These are phyloP conservation scores for Trapa incisa DNA, from an alignment of 345 rosid genomes.

Conservation along the genomic window DNA sequence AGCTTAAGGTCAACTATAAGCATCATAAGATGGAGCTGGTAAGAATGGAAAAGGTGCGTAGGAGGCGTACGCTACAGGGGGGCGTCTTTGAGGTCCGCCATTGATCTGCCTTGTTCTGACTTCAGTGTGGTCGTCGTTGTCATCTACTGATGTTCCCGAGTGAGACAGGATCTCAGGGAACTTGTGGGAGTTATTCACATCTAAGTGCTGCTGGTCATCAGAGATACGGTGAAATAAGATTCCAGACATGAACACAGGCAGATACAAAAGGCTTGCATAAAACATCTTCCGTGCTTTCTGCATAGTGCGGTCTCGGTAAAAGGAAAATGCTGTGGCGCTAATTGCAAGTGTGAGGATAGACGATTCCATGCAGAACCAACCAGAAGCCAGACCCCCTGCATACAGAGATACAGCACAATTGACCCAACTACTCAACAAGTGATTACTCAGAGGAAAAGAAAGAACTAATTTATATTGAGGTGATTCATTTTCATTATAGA, in stretches of 20 bases:
- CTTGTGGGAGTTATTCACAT: conserved; percentile 10
- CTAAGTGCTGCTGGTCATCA: conserved; percentile 24
- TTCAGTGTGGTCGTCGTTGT: conserved; percentile 7
- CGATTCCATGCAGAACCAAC: conserved; percentile 80
- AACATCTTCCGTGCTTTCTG: conserved; percentile 73
- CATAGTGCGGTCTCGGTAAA: conserved; percentile 50
- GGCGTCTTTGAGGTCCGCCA: conserved; percentile 14
- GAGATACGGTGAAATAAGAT: conserved; percentile 49
- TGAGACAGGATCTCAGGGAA: conserved; percentile 15
- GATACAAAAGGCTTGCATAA: conserved; percentile 76
- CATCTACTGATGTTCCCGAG: conserved; percentile 7
- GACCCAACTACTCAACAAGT: not conserved
- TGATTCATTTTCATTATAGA: not conserved
- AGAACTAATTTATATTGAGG: not conserved
- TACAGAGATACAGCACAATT: not conserved
- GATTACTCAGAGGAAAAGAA: not conserved
- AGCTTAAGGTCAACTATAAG: not conserved
- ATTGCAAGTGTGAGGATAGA: conserved; percentile 61
- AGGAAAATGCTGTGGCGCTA: conserved; percentile 69
- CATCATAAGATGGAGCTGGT: conserved; percentile 55
- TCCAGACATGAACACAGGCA: conserved; percentile 85
- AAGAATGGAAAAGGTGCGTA: conserved; percentile 90
- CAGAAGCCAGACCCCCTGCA: conserved; percentile 73
- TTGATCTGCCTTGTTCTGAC: conserved; percentile 8
- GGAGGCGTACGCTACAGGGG: conserved; percentile 84